phyloP scores from a whole-genome alignment of 352 stramenopile genomes.

The Globisporangium nunn region DNA sequence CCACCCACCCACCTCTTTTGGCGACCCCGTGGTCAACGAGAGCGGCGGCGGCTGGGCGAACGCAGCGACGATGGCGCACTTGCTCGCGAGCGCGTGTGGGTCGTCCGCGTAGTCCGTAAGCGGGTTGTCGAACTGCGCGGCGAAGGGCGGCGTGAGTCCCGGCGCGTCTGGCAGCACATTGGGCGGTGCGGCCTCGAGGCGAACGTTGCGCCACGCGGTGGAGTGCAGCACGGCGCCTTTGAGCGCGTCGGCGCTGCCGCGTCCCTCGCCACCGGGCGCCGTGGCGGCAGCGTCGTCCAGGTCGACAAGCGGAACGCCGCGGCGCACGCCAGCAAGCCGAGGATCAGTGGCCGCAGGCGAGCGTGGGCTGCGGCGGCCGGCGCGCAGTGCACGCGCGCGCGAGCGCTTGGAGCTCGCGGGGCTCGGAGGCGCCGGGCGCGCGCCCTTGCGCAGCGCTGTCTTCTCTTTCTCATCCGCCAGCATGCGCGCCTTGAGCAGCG shows the following conservation, averaged over 20 bases:
- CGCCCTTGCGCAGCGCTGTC: constrained; percentile 35
- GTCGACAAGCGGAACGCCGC: constrained; percentile 16
- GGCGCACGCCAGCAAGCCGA: constrained; percentile 13
- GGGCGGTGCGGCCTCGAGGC: constrained; percentile 18
- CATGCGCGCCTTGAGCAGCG: constrained; percentile 23
- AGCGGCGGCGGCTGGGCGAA: constrained; percentile 17
- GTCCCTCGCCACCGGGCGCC: constrained; percentile 8
- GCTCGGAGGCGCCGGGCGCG: constrained; percentile 15
- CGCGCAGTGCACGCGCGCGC: constrained; percentile 37
- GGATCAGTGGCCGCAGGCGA: constrained; percentile 33
- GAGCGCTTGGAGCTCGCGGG: constrained; percentile 31
- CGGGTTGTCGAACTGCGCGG: constrained; percentile 23
- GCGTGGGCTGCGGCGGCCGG: constrained; percentile 36
- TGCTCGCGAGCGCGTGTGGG: constrained; percentile 15
- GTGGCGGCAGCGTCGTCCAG: constrained; percentile 11
- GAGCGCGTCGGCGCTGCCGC: constrained; percentile 33
- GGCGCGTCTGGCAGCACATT: constrained; percentile 37
- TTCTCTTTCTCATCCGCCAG: constrained; percentile 14
- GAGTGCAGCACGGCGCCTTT: constrained; percentile 42
- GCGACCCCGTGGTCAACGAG: constrained; percentile 18
- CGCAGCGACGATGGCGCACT: constrained; percentile 18
- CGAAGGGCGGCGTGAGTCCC: constrained; percentile 24
- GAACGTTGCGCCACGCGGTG: constrained; percentile 53
- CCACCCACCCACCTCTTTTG: constrained; percentile 8
- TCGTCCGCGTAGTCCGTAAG: constrained; percentile 32